Evolutionary conservation across 2,329 filamentous ascomycete genomes (phyloP).

Genomic region (Myriosclerotinia curreyana): DNA sequence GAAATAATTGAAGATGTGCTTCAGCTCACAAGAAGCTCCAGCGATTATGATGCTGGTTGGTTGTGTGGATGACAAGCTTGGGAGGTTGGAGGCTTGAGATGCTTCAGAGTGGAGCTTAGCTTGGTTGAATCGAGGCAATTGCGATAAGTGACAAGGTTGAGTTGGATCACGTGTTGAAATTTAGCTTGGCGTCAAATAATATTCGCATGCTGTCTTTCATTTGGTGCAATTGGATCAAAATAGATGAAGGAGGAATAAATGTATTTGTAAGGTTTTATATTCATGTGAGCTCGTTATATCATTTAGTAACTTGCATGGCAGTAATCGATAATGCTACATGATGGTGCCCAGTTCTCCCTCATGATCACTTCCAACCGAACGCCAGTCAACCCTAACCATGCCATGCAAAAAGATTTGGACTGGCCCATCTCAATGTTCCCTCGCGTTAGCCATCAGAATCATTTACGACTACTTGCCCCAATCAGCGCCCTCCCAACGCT

Average conservation of each 20-base stretch:
- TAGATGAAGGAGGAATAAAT: background rate
- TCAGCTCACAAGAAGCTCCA: conserved; percentile 23
- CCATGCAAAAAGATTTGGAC: background rate
- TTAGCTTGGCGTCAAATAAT: background rate
- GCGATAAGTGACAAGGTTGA: conserved; percentile 26
- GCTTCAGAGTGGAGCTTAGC: conserved; percentile 23
- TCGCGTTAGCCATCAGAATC: background rate
- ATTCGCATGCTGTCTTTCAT: background rate
- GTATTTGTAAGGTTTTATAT: background rate
- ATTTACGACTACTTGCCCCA: conserved; percentile 42
- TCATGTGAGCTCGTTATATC: background rate
- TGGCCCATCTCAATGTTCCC: background rate
- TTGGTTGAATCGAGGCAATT: conserved; percentile 22
- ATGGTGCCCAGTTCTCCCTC: background rate
- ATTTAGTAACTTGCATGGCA: background rate
- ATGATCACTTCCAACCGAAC: background rate
- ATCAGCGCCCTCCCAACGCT: conserved; percentile 64
- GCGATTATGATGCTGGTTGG: conserved; percentile 17
- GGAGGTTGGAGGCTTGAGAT: conserved; percentile 24
- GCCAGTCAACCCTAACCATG: conserved; percentile 1
- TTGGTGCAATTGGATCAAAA: background rate
- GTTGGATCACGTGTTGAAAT: background rate
- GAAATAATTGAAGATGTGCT: conserved; percentile 4
- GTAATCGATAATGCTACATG: background rate
- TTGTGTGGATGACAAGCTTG: conserved; percentile 18